phyloP scores from a whole-genome alignment of 768 basidiomycete genomes.

The Leccinum longicurvipes region DNA sequence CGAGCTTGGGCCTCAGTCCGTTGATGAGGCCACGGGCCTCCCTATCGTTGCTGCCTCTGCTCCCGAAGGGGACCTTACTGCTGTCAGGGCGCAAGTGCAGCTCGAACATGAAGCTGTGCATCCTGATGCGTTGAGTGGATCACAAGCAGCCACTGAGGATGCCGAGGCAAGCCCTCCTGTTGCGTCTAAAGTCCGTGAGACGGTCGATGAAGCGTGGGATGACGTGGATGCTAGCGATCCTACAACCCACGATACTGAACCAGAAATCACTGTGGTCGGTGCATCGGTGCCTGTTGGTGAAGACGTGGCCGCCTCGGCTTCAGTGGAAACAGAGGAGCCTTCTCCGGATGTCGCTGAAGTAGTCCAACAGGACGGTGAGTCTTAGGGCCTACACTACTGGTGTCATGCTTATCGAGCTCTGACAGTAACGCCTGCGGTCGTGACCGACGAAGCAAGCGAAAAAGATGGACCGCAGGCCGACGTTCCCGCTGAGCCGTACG shows the following conservation, averaged over 20 bases:
- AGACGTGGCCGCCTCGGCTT: neutral
- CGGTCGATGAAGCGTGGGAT: neutral
- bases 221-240: neutral
- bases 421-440: neutral
- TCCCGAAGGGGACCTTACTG: neutral
- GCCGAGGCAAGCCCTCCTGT: neutral
- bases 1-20: constrained; percentile 9
- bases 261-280: neutral
- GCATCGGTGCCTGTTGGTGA: neutral
- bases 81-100: neutral
- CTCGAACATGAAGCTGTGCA: neutral
- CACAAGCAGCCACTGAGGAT: neutral
- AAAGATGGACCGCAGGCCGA: neutral
- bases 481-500: neutral
- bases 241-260: neutral
- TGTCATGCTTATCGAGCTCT: neutral
- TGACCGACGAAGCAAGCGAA: neutral
- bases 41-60: neutral
- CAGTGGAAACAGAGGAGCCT: neutral
- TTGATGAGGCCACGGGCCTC: neutral
- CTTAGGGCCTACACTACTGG: neutral
- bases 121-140: neutral
- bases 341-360: neutral
- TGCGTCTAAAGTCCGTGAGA: neutral
- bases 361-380: constrained; percentile 1